phyloP scores from a whole-genome alignment of 345 rosid genomes.

The Boechera divaricarpa region DNA sequence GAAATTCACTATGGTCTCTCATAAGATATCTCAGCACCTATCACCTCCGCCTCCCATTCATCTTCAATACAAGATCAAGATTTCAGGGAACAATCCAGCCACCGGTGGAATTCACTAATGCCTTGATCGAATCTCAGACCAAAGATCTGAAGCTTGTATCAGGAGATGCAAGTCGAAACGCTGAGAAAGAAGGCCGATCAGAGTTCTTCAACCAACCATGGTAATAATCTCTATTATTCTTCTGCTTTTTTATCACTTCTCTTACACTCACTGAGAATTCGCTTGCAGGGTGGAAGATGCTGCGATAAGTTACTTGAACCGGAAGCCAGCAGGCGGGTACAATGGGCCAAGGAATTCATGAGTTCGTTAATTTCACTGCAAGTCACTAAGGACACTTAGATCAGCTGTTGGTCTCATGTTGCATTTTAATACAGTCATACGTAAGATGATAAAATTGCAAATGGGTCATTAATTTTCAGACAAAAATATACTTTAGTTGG shows the following conservation, averaged over 20 bases:
- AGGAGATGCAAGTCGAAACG: too few species aligned
- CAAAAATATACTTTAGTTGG: too few species aligned
- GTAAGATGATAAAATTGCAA: background rate
- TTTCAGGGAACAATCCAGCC: background rate
- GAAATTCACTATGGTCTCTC: too few species aligned
- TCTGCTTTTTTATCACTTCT: too few species aligned
- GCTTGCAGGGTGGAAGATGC: conserved; percentile 4
- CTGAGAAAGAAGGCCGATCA: too few species aligned
- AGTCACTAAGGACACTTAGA: background rate
- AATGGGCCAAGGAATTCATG: background rate
- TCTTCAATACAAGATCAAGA: background rate
- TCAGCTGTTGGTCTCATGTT: background rate
- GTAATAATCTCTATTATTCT: too few species aligned
- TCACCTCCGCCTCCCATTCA: background rate
- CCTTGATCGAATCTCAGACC: too few species aligned
- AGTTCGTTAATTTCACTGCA: background rate
- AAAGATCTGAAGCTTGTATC: too few species aligned
- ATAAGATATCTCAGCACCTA: background rate
- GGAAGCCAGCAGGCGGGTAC: background rate
- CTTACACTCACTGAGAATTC: too few species aligned
- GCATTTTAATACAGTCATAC: background rate
- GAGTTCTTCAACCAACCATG: too few species aligned
- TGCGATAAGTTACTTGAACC: conserved; percentile 2
- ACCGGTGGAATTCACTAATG: too few species aligned
- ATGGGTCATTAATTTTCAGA: background rate